Base-by-base conservation (phyloP, 2,329 filamentous ascomycete species). In the Claviceps lovelessii region DNA sequence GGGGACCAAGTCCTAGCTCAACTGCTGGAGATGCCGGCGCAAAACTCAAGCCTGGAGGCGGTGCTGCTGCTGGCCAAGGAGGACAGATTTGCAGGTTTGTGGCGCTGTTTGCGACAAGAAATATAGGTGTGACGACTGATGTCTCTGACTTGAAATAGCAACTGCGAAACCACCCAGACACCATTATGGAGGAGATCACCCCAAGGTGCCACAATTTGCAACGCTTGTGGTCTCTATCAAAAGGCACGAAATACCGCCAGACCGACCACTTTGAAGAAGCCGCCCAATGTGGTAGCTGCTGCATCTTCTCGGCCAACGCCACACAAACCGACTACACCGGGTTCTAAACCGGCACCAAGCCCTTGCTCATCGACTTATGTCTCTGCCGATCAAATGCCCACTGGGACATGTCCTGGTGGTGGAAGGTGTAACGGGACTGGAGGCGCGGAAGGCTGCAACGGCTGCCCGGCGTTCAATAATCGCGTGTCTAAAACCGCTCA, bases 381-480 rank as follows among this genome's bases (percentile, higher is more conserved):
- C 51, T 77, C 86, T 23, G 85, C 85, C 5, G 86, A 90, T 64
- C 83, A 87, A 61, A 84, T 80, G 48, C 75, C 83, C 5, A 80
- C 82, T 47, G 93, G 93, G n/a, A 94, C 90, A 13, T 98, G 93
- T 68, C 93, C 93, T 15, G 93, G 93, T 42, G 91, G 91, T 58
- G 93, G 93, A 44, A 86, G 86, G 56, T 98, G 93, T 68, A 97
- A 98, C 67, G 93, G 93, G 50, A 97, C 93, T 28, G 93, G 93
- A 48, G 93, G 93, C 53, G 90, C 93, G 37, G 88, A 95, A 66
- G 91, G 90, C 23, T 98, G 93, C 68, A 90, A 88, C 67, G 93
- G 93, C 13, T 98, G 93, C 65, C 93, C 93, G 41, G 93, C 93
- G 2, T 98, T 88, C 75, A 98, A 98, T 76, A 98, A 98, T 66